These are phyloP conservation scores for Aspergillus panamensis DNA, from an alignment of 495 filamentous ascomycete species.

Conservation along the genomic window DNA sequence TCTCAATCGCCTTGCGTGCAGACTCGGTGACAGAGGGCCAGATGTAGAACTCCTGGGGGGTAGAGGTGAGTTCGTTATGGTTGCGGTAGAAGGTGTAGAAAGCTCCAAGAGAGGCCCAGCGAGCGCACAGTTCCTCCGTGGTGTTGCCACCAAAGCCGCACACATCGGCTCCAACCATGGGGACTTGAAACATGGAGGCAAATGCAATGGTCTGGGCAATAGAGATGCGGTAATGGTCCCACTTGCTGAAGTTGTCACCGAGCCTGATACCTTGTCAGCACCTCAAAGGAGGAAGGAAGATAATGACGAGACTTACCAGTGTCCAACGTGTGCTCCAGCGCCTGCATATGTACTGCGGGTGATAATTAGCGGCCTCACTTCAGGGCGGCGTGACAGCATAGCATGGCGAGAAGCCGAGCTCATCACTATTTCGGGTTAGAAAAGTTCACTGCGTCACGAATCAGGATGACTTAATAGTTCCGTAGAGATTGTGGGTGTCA, in stretches of 20 bases:
- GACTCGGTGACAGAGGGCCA: conserved; percentile 63
- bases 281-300: neutral
- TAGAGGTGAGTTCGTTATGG: conserved; percentile 55
- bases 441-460: neutral
- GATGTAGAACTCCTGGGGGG: conserved; percentile 75
- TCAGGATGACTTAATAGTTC: conserved; percentile 51
- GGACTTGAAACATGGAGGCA: conserved; percentile 75
- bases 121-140: conserved; percentile 74
- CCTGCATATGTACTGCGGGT: conserved; percentile 83
- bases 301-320: conserved; percentile 53
- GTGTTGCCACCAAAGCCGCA: conserved; percentile 74
- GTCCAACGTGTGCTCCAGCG: conserved; percentile 71
- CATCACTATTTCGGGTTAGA: conserved; percentile 62
- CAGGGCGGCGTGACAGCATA: conserved; percentile 66
- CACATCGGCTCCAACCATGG: conserved; percentile 81
- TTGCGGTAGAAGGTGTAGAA: conserved; percentile 84
- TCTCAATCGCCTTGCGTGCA: conserved; percentile 67
- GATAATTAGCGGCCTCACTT: conserved; percentile 70
- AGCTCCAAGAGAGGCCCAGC: conserved; percentile 78
- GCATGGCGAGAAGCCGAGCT: conserved; percentile 59
- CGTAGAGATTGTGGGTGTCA: conserved; percentile 83
- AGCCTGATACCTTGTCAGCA: conserved; percentile 38
- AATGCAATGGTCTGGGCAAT: conserved; percentile 72
- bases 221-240: conserved; percentile 67
- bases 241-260: conserved; percentile 74